Conservation (phyloP, 164 flowering plant genomes). For the Berberis vulgaris region DNA sequence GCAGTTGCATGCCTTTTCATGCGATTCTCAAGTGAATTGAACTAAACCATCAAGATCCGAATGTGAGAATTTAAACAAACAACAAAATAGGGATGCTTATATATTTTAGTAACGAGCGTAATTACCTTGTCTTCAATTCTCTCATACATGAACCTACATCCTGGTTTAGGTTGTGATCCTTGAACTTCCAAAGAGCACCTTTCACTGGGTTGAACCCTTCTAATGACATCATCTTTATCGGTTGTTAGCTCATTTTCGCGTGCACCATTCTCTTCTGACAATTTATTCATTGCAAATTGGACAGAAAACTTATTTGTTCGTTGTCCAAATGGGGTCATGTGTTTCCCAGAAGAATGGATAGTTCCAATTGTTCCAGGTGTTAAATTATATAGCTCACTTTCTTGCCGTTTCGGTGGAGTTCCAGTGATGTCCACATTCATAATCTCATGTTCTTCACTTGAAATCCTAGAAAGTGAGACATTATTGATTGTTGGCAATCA, state of each 20-base stretch:
- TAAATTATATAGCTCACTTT: slow-evolving; percentile 31
- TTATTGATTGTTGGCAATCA: too few species aligned
- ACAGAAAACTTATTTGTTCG: slow-evolving; percentile 60
- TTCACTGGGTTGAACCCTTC: slow-evolving; percentile 48
- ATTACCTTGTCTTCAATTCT: slow-evolving; percentile 80
- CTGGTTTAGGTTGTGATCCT: slow-evolving; percentile 49
- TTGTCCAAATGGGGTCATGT: slow-evolving; percentile 72
- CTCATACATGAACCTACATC: slow-evolving; percentile 90
- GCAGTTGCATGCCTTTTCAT: slow-evolving; percentile 41
- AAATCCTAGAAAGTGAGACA: slow-evolving; percentile 33
- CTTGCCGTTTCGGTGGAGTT: slow-evolving; percentile 42
- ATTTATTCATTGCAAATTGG: slow-evolving; percentile 40
- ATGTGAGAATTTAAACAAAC: slow-evolving; percentile 4
- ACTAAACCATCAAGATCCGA: slow-evolving; percentile 31
- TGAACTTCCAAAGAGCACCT: slow-evolving; percentile 61
- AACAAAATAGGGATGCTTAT: background rate
- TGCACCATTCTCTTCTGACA: slow-evolving; percentile 21
- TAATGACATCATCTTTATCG: slow-evolving; percentile 68
- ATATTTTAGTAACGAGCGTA: background rate
- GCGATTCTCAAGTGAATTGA: slow-evolving; percentile 66
- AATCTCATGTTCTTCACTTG: slow-evolving; percentile 47
- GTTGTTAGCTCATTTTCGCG: slow-evolving; percentile 26
- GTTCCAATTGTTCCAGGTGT: slow-evolving; percentile 36
- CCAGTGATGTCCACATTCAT: slow-evolving; percentile 29
- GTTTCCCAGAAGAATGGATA: slow-evolving; percentile 33